Evolutionary conservation across 495 filamentous ascomycete genomes (phyloP).

Genomic region (Aspergillus biplanus): DNA sequence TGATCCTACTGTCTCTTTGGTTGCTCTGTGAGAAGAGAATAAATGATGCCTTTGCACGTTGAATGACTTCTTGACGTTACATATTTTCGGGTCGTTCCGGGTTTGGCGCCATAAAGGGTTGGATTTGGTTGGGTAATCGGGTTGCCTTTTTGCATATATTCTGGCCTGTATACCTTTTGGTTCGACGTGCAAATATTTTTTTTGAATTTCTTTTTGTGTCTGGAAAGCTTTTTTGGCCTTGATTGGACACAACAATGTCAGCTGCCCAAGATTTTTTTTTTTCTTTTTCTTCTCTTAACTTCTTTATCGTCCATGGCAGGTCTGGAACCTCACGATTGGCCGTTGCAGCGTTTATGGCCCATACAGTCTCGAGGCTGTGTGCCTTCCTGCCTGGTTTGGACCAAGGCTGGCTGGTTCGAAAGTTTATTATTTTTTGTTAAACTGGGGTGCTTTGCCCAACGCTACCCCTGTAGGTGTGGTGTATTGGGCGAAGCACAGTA

Average conservation of each 20-base stretch:
- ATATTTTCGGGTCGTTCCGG: conserved; percentile 23
- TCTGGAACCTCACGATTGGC: background rate
- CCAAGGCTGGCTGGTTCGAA: background rate
- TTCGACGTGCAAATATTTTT: conserved; percentile 13
- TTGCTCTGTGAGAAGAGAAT: background rate
- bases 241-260: conserved; percentile 23
- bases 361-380: background rate
- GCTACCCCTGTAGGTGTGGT: background rate
- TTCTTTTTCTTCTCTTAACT: conserved; percentile 11
- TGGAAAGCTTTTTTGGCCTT: conserved; percentile 16
- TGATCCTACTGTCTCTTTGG: conserved; percentile 4
- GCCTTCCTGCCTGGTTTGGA: background rate
- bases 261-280: conserved; percentile 20
- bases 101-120: conserved; percentile 19
- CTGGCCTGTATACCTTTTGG: conserved; percentile 2
- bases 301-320: conserved; percentile 11
- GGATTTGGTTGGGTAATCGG: conserved; percentile 19
- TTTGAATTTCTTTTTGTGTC: conserved; percentile 21
- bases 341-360: background rate
- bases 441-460: background rate
- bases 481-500: background rate
- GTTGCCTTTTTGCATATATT: conserved; percentile 19
- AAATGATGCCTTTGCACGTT: conserved; percentile 12
- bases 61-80: conserved; percentile 21
- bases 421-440: background rate